A percentile compares a stretch with the other conserved stretches of the same genome.
phyloP scores from a whole-genome alignment of 129 eudicot genomes.

The Centaurea solstitialis region DNA sequence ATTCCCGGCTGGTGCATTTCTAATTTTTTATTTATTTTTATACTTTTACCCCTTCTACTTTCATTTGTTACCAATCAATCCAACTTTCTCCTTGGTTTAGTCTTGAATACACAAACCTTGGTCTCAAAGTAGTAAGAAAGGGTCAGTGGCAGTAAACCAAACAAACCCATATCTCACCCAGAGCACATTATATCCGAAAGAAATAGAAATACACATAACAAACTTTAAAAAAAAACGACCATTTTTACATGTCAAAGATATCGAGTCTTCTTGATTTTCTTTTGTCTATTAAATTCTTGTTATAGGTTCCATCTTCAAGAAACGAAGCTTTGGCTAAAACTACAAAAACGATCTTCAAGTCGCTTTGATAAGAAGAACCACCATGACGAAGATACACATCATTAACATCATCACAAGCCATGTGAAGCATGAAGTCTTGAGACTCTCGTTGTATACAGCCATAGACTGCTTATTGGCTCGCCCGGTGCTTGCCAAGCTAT shows the following conservation, averaged over 20 bases:
- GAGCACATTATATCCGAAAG: background rate
- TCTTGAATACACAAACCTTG: no score
- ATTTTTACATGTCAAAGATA: background rate
- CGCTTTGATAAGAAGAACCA: slow-evolving; percentile 77
- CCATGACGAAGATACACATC: slow-evolving; percentile 80
- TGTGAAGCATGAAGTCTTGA: slow-evolving; percentile 75
- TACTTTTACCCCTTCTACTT: background rate
- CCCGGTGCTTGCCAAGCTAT: slow-evolving; percentile 90
- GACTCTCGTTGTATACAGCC: slow-evolving; percentile 56
- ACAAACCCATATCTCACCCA: no score
- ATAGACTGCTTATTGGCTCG: slow-evolving; percentile 63
- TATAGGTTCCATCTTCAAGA: background rate
- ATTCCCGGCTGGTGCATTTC: slow-evolving; percentile 86
- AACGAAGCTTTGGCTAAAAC: background rate
- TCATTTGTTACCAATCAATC: no score
- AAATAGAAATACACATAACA: background rate
- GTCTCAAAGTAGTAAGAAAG: no score
- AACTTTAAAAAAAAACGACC: background rate
- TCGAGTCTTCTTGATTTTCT: background rate
- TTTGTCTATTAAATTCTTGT: background rate
- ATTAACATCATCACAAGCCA: slow-evolving; percentile 71
- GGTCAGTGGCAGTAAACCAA: no score
- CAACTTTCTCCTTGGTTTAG: no score
- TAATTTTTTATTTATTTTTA: no score
- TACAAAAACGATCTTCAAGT: slow-evolving; percentile 37